A percentile compares a stretch with the other conserved stretches of the same genome.
These are phyloP conservation scores for Elsinoe australis DNA, from an alignment of 2,329 filamentous ascomycete genomes.

Conservation along the genomic window DNA sequence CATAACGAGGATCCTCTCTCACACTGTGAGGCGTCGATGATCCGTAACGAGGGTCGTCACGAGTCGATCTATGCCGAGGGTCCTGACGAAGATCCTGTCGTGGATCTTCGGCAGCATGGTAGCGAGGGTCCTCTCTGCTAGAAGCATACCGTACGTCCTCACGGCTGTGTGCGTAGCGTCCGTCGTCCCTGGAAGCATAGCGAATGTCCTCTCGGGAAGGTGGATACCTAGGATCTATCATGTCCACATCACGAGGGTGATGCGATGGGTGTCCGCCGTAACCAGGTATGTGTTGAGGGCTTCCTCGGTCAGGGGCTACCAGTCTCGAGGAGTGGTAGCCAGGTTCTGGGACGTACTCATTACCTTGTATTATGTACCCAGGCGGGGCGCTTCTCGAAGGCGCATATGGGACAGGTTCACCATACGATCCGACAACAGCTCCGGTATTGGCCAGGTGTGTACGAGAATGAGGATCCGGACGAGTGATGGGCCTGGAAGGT, in stretches of 20 bases:
- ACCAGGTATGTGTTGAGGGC: conserved; percentile 6
- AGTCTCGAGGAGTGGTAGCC: conserved; percentile 12
- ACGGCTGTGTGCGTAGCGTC: conserved; percentile 9
- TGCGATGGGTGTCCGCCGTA: conserved; percentile 9
- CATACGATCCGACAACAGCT: conserved; percentile 21
- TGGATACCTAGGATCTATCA: conserved; percentile 16
- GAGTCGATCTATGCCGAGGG: conserved; percentile 3
- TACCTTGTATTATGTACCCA: conserved; percentile 30
- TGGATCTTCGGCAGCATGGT: background rate
- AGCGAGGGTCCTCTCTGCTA: conserved; percentile 12
- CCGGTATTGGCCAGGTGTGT: conserved; percentile 19
- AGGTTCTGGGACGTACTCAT: conserved; percentile 28
- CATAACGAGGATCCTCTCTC: conserved; percentile 13
- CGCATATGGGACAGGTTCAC: conserved; percentile 21
- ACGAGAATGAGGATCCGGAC: conserved; percentile 6
- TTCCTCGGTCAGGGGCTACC: conserved; percentile 2
- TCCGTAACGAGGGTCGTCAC: conserved; percentile 10
- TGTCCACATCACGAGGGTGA: conserved; percentile 14
- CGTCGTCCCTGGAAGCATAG: conserved; percentile 6
- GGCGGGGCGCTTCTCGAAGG: conserved; percentile 25
- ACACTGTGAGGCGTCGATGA: background rate
- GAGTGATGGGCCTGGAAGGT: background rate
- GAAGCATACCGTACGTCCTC: conserved; percentile 10
- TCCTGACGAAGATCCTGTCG: background rate
- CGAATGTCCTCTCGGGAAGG: conserved; percentile 11